Evolutionary conservation across 1,284 basidiomycete genomes (phyloP).

Genomic region (Inonotus obliquus): DNA sequence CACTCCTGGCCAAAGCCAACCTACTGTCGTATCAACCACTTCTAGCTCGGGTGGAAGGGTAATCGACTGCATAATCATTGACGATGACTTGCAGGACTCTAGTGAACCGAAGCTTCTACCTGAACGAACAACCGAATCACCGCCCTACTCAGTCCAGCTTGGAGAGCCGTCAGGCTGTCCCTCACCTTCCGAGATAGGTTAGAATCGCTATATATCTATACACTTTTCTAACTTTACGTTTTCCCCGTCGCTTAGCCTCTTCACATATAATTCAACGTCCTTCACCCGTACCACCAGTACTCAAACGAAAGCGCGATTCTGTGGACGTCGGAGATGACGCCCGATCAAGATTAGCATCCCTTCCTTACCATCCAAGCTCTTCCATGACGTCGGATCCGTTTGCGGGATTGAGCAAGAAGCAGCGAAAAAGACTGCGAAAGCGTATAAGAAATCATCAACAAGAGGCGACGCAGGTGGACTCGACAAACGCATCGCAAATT

Average conservation of each 20-base stretch:
- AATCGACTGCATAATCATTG: neutral
- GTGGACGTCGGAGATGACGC: neutral
- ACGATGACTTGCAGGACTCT: neutral
- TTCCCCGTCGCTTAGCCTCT: neutral
- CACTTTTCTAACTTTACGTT: neutral
- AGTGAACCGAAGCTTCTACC: neutral
- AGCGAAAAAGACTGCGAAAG: neutral
- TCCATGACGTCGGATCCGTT: neutral
- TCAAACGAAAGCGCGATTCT: conserved; percentile 1
- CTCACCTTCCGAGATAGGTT: neutral
- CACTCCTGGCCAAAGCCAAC: neutral
- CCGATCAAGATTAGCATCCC: too few relatives aligned
- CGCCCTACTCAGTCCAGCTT: neutral
- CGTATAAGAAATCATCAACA: neutral
- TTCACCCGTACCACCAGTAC: neutral
- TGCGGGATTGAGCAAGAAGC: neutral
- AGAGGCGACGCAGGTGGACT: neutral
- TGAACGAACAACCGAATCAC: neutral
- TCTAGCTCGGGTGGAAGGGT: neutral
- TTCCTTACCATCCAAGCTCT: neutral
- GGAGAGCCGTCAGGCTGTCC: neutral
- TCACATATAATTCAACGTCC: neutral
- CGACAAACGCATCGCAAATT: too few relatives aligned
- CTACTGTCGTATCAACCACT: neutral
- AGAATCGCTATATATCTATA: neutral